These are phyloP conservation scores for Amphirosellinia nigrospora DNA, from an alignment of 495 filamentous ascomycete species.

Conservation along the genomic window DNA sequence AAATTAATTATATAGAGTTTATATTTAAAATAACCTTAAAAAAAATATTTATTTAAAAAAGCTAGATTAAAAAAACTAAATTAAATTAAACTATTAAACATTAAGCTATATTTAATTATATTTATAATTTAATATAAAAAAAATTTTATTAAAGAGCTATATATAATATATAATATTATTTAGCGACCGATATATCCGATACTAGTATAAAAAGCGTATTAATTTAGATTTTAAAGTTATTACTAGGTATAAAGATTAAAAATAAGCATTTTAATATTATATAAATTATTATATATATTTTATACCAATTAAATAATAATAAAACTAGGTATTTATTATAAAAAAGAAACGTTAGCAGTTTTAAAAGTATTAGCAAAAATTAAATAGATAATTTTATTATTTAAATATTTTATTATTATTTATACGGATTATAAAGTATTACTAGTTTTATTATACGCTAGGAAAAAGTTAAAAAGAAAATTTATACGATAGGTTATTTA, in stretches of 20 bases:
- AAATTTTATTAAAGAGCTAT: background rate
- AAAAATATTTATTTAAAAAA: background rate
- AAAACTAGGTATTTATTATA: background rate
- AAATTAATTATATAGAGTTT: background rate
- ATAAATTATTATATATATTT: slow-evolving; percentile 11
- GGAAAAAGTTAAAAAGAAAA: background rate
- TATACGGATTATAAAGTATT: slow-evolving; percentile 2
- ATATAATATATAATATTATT: background rate
- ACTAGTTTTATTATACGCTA: background rate
- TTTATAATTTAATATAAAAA: background rate
- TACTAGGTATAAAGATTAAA: background rate
- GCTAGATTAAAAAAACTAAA: background rate
- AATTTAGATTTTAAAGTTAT: background rate
- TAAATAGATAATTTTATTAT: background rate
- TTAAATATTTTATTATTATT: background rate
- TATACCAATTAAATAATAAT: background rate
- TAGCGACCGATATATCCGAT: background rate
- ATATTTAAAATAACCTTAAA: background rate
- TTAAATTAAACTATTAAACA: background rate
- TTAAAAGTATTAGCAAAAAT: background rate
- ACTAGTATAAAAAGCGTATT: background rate
- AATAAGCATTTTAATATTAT: background rate
- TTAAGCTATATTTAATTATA: background rate
- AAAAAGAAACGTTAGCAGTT: background rate
- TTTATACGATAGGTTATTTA: background rate